Conservation (phyloP, 148 eudicot species). For the Amaranthus cruentus region DNA sequence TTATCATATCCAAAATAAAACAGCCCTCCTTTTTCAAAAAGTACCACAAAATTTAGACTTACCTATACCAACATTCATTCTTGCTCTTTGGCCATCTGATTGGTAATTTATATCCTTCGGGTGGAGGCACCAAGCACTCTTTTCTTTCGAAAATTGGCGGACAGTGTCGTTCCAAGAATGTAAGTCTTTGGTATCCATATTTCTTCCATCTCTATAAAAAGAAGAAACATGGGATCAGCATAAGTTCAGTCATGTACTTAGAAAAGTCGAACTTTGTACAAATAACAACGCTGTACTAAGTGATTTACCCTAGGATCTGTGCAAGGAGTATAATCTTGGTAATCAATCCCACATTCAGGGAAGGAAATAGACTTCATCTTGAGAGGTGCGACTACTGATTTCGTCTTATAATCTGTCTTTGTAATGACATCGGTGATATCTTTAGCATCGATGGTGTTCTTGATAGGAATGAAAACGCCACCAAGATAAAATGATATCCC, state of each 20-base stretch:
- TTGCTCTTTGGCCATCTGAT: conserved; percentile 97
- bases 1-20: not conserved
- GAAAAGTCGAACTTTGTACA: too few species aligned
- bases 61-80: conserved; percentile 96
- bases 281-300: too few species aligned
- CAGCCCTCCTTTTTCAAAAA: not conserved
- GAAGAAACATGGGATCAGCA: conserved; percentile 4
- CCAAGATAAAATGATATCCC: conserved; percentile 91
- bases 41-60: conserved; percentile 6
- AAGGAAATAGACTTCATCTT: conserved; percentile 54
- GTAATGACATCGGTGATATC: conserved; percentile 29
- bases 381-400: conserved; percentile 32
- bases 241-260: not conserved
- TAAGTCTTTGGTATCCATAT: conserved; percentile 60
- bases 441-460: conserved; percentile 26
- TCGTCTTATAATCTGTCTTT: conserved; percentile 28
- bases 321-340: conserved; percentile 93
- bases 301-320: conserved; percentile 78
- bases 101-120: conserved; percentile 83
- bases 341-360: conserved; percentile 57
- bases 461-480: conserved; percentile 60
- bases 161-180: conserved; percentile 89
- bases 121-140: conserved; percentile 93
- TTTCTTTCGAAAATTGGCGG: conserved; percentile 74
- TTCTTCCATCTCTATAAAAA: conserved; percentile 80